phyloP scores from a whole-genome alignment of 2,329 filamentous ascomycete genomes.

The Ciborinia camelliae region DNA sequence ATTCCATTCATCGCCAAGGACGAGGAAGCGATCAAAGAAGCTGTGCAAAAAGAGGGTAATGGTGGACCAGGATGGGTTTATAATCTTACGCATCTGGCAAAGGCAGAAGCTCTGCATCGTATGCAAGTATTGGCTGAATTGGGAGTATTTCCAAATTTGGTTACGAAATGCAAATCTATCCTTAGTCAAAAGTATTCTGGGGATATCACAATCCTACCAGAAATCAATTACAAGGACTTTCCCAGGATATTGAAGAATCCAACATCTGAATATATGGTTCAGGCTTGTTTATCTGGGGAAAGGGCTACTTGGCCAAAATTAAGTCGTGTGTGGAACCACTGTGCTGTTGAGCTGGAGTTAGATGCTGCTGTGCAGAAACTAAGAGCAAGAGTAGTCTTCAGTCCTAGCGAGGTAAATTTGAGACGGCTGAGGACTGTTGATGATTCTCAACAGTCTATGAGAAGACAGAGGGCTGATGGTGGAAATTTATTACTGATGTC shows the following conservation, averaged over 20 bases:
- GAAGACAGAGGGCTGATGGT: conserved; percentile 30
- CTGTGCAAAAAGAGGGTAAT: conserved; percentile 36
- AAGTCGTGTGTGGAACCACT: conserved; percentile 78
- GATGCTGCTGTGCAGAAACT: conserved; percentile 70
- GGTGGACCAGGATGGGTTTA: conserved; percentile 54
- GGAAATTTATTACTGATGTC: conserved; percentile 21
- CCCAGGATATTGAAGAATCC: conserved; percentile 80
- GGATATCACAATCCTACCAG: conserved; percentile 89
- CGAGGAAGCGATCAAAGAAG: conserved; percentile 48
- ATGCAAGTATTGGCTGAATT: conserved; percentile 78
- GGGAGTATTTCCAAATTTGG: conserved; percentile 72
- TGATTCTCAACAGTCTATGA: conserved; percentile 18
- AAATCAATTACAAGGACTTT: conserved; percentile 70
- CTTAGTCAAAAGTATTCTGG: conserved; percentile 89
- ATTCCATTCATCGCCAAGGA: conserved; percentile 80
- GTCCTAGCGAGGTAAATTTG: conserved; percentile 36
- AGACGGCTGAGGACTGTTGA: conserved; percentile 31
- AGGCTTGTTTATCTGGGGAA: conserved; percentile 74
- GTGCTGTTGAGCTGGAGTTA: conserved; percentile 82
- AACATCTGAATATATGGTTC: conserved; percentile 79
- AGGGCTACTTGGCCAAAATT: conserved; percentile 90
- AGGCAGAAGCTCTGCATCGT: conserved; percentile 75
- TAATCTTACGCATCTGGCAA: conserved; percentile 67
- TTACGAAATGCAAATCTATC: conserved; percentile 76
- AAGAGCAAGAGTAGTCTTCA: conserved; percentile 55